A percentile compares a stretch with the other conserved stretches of the same genome.
phyloP scores from a whole-genome alignment of 2,329 filamentous ascomycete genomes.

The Cladorrhinum sp. region DNA sequence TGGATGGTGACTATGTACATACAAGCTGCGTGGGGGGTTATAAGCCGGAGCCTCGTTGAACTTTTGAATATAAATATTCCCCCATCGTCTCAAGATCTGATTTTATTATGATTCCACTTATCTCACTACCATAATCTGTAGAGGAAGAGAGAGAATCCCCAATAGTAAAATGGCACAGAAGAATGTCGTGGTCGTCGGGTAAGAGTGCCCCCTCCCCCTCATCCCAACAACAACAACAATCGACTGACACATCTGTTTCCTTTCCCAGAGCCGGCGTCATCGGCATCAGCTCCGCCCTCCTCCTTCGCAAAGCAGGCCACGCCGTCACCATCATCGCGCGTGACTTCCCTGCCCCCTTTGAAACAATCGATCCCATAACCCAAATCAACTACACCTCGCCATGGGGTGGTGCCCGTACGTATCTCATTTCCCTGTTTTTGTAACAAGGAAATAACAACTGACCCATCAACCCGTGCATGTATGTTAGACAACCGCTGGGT shows the following conservation, averaged over 20 bases:
- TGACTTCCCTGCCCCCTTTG: slow-evolving; percentile 47
- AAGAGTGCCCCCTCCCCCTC: not conserved
- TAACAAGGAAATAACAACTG: too few species aligned
- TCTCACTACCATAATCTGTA: not conserved
- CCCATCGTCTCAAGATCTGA: not conserved
- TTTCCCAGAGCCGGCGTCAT: slow-evolving; percentile 49
- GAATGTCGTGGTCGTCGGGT: slow-evolving; percentile 22
- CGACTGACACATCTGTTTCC: too few species aligned
- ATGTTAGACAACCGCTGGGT: slow-evolving; percentile 53
- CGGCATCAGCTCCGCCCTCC: slow-evolving; percentile 48
- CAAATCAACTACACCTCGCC: slow-evolving; percentile 55
- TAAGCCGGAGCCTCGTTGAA: too few species aligned
- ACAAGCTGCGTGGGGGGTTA: too few species aligned
- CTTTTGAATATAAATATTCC: too few species aligned
- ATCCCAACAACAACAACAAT: too few species aligned
- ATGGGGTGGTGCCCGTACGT: slow-evolving; percentile 48
- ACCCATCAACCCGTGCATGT: too few species aligned
- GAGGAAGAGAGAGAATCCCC: too few species aligned
- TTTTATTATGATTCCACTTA: not conserved
- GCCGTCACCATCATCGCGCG: slow-evolving; percentile 43
- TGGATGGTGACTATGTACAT: too few species aligned
- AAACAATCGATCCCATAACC: slow-evolving; percentile 39
- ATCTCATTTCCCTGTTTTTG: not conserved
- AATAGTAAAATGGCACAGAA: slow-evolving; percentile 11
- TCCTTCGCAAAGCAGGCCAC: slow-evolving; percentile 41